Base-by-base conservation (phyloP, 1,284 basidiomycete species). In the Phellopilus nigrolimitatus region DNA sequence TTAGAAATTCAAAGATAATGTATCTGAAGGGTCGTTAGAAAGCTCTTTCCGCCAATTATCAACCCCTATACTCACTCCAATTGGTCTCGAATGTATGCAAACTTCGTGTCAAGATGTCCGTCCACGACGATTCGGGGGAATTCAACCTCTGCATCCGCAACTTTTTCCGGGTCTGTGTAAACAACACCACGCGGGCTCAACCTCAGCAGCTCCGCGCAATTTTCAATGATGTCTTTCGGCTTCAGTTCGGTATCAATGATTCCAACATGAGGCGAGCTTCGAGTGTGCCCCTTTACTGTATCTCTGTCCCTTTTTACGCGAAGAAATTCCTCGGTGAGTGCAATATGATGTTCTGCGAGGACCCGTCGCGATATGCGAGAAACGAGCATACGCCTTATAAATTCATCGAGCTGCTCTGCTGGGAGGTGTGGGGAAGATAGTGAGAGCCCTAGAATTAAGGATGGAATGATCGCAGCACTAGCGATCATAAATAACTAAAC, bases 331-430 rank as follows among this genome's bases (percentile, higher is more conserved):
- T 82, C 76, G 3, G 88, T 86, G 3, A 95, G 72, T 2, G 90
- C 87, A 49, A 95, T 82, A 60, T 95, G 92, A 61, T 95, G 92
- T 63, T 95, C 89, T 1, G 85, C 89, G 25, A 95, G 75, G 24
- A 95, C 92, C 36, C 93, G 80, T 21, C 92, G 77, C 7, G 91
- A 93, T 64, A 95, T 93, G 48, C 93, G 77, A 2, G 91, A 94
- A 40, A 91, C 78, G 7, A 95, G 76, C 93, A 95, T 95, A 22
- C 91, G 80, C 19, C 82, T 80, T 85, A 95, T 91, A 66, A 95
- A 93, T 7, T 87, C 76, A 65, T 95, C 92, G 12, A 95, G 74
- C 47, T 80, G 75, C 50, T 91, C 87, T 0, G 91, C 83, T 0
- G 80, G 72, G 9, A 95, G 76, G 62, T 88, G 82, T 0, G 79